Evolutionary conservation across 345 rosid species (phyloP).

Genomic region (Populus euphratica): DNA sequence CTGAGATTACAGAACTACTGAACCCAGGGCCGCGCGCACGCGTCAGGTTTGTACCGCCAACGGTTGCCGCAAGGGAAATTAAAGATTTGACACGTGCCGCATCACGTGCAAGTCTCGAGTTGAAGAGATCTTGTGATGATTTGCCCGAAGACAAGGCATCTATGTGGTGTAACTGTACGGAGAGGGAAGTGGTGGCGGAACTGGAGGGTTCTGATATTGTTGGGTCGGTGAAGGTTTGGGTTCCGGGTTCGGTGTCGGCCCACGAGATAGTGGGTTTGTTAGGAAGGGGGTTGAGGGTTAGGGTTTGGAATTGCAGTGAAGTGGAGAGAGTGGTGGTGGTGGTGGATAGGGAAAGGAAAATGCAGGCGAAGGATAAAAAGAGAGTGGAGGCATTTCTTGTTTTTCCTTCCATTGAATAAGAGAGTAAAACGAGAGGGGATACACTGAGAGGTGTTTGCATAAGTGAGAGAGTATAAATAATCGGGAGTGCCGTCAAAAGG

Average conservation of each 20-base stretch:
- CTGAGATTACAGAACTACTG: constrained; percentile 55
- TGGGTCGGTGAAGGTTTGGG: constrained; percentile 12
- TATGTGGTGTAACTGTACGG: constrained; percentile 62
- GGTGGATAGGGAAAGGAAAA: constrained; percentile 27
- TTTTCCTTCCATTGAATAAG: constrained; percentile 40
- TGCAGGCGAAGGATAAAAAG: constrained; percentile 28
- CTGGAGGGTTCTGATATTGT: neutral
- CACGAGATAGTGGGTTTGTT: constrained; percentile 40
- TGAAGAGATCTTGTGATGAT: constrained; percentile 62
- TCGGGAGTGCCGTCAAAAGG: neutral
- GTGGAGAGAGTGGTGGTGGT: constrained; percentile 20
- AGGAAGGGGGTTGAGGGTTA: constrained; percentile 45
- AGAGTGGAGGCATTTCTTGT: constrained; percentile 4
- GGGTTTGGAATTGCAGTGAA: constrained; percentile 39
- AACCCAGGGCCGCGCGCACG: constrained; percentile 7
- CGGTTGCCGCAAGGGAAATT: constrained; percentile 32
- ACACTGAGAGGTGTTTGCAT: neutral
- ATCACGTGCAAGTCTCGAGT: constrained; percentile 68
- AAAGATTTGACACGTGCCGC: constrained; percentile 51
- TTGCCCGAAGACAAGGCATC: constrained; percentile 56
- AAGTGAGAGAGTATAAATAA: constrained; percentile 30
- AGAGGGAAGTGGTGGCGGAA: constrained; percentile 23
- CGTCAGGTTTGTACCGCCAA: neutral
- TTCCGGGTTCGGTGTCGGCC: constrained; percentile 31
- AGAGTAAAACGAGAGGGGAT: neutral